Evolutionary conservation across 2,329 filamentous ascomycete species (phyloP), one percentile per base, ranked within the genome.

Genomic region (Cytospora paraplurivora): DNA sequence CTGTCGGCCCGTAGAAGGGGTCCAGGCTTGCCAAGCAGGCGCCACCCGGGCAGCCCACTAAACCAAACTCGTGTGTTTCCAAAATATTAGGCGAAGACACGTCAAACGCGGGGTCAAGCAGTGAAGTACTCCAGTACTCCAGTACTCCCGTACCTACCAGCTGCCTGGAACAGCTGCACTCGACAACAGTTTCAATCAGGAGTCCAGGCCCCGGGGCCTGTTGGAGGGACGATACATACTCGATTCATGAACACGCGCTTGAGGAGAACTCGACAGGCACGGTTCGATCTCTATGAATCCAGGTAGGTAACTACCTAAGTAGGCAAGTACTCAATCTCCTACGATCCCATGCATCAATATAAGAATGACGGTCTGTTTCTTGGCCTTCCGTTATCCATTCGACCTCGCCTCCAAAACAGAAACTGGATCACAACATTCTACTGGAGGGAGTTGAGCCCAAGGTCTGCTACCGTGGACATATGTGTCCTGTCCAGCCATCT

Each of bases 401-500:
- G 15, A n/a, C 8, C 15, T n/a, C 17, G n/a, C 38, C 3, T 7
- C 12, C 7, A 13, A 44, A 17, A 13, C 13, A 7, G 38, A 44
- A n/a, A 44, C 15, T 37, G 35, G 15, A 44, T 17, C 13, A 13
- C 7, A 17, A 8, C 15, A 6, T 15, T n/a, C 5, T n/a, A n/a
- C n/a, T 8, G 15, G 38, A 15, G 8, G n/a, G n/a, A 17, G 15
- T 44, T n/a, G 15, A n/a, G 17, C 15, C 15, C 17, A 44, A 15
- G 38, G 38, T 44, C 38, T 44, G 38, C 17, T 21, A 21, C 41
- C 41, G n/a, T 19, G n/a, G n/a, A 47, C n/a, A 66, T 17, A 1
- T 66, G 62, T 38, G 53, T 58, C 19, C 57, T 56, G n/a, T 33
- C 55, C n/a, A 56, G 58, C 32, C 37, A 62, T 7, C 55, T 62